phyloP scores from a whole-genome alignment of 164 flowering plant genomes.

The Stephania yunnanensis region DNA sequence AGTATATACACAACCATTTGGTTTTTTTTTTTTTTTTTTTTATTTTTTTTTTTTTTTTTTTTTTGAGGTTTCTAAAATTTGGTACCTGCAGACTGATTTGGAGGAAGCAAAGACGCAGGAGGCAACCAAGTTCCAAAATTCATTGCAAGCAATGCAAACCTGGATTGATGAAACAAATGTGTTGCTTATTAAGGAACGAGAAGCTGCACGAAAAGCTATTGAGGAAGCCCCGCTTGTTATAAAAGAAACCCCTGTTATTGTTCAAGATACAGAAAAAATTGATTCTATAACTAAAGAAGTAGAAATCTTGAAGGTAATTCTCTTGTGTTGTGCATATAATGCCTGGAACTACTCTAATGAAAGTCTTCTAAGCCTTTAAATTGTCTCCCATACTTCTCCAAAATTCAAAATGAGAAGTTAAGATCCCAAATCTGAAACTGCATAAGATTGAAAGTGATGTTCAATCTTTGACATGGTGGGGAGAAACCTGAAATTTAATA shows the following conservation, averaged over 20 bases:
- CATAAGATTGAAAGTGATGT: no score
- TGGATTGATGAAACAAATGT: slow-evolving; percentile 50
- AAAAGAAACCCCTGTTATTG: slow-evolving; percentile 41
- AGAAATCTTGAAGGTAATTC: slow-evolving; percentile 63
- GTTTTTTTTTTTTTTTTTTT: neutral
- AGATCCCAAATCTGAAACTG: no score
- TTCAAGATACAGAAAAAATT: slow-evolving; percentile 48
- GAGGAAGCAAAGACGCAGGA: slow-evolving; percentile 69
- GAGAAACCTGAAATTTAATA: neutral
- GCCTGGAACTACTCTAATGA: neutral
- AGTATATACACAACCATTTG: neutral
- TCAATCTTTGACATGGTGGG: no score
- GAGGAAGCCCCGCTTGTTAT: slow-evolving; percentile 48
- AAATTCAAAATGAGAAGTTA: neutral
- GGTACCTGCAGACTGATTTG: slow-evolving; percentile 45
- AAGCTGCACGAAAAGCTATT: slow-evolving; percentile 44
- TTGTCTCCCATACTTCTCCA: neutral
- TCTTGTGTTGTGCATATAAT: neutral
- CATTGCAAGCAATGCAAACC: slow-evolving; percentile 41
- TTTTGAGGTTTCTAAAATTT: slow-evolving; percentile 5
- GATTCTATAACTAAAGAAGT: slow-evolving; percentile 53
- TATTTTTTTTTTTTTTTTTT: neutral
- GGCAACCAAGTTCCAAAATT: slow-evolving; percentile 35
- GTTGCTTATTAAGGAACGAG: slow-evolving; percentile 43
- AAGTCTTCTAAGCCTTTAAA: neutral